Base-by-base conservation (phyloP, 2,329 filamentous ascomycete species). In the Lithohypha guttulata region DNA sequence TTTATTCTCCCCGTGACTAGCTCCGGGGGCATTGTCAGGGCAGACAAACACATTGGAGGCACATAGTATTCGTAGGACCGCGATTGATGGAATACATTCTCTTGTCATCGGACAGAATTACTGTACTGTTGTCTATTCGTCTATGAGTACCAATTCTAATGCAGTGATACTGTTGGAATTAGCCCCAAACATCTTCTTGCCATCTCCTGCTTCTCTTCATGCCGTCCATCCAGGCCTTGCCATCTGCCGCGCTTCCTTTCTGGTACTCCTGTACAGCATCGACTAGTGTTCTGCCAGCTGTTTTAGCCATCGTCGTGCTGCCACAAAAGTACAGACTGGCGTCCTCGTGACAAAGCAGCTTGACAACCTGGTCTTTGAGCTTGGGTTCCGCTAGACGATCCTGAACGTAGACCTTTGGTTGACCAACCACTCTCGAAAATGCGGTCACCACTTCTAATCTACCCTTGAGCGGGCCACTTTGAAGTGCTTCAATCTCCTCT, bases 101-200 rank as follows among this genome's bases (percentile, higher is more conserved):
- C n/a, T n/a, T n/a, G n/a, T n/a, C n/a, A n/a, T n/a, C n/a, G n/a
- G n/a, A n/a, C n/a, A n/a, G n/a, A n/a, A n/a, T n/a, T n/a, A n/a
- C n/a, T n/a, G n/a, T n/a, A n/a, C n/a, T 6, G 6, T 17, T 14
- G 6, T 6, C 6, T 32, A 32, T n/a, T n/a, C 17, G n/a, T 4
- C 6, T 7, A 17, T 14, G 30, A 32, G 17, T n/a, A 22, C 10
- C 15, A 21, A 34, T 6, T 4, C n/a, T 11, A 11, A n/a, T n/a
- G n/a, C n/a, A n/a, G n/a, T n/a, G n/a, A n/a, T n/a, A n/a, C n/a
- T n/a, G n/a, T n/a, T n/a, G n/a, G n/a, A n/a, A n/a, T 25, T 36
- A 67, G 15, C 64, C 64, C 69, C 68, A 72, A 29, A 72, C 68
- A 59, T 73, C 68, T 48, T 71, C 67, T 47, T 64, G 63, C 67